Base-by-base conservation (phyloP, 441 rosid genomes). In the Croton setiger region DNA sequence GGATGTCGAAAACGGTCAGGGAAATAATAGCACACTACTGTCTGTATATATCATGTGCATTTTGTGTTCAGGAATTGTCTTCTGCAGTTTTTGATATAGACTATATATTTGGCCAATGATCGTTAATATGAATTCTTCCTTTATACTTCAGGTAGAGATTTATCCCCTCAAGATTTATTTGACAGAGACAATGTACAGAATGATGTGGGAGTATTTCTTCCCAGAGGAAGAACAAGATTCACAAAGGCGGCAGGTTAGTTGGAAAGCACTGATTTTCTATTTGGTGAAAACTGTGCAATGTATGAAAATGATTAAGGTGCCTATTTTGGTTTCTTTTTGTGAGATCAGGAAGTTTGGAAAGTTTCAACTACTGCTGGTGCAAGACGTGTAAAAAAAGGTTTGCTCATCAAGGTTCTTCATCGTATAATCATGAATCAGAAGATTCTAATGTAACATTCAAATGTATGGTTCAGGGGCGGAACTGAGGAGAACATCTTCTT, bases 151-250 rank as follows among this genome's bases (percentile, higher is more conserved):
- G 99, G 98, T 95, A 7, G 96, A 91, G 75, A 95, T 95, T 67
- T 95, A 92, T 73, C 99, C 99, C 63, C 89, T 95, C 14, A 95
- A 82, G 86, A 95, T 95, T 74, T 90, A 92, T 81, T 86, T 95
- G 92, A 91, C 95, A 2, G 99, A 95, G 83, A 74, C 87, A 36
- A 90, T 93, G 97, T 95, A 95, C 84, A 84, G 85, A 83, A 91
- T 87, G 95, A 89, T 95, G 95, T 95, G 97, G 98, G 92, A 81
- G 73, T 95, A 95, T 77, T 82, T 95, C 74, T 95, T 95, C 77
- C 98, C 97, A 23, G 96, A 87, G 80, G 98, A 95, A 74, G 97
- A 92, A 63, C 99, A 92, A 78, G 97, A 95, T 86, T 92, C 97
- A 48, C 98, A 87, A 72, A 78, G 98, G 65, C 88, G 99, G 65